Evolutionary conservation across 331 rosid genomes (phyloP), one percentile per base, ranked within the genome.

Genomic region (Quercus lobata): DNA sequence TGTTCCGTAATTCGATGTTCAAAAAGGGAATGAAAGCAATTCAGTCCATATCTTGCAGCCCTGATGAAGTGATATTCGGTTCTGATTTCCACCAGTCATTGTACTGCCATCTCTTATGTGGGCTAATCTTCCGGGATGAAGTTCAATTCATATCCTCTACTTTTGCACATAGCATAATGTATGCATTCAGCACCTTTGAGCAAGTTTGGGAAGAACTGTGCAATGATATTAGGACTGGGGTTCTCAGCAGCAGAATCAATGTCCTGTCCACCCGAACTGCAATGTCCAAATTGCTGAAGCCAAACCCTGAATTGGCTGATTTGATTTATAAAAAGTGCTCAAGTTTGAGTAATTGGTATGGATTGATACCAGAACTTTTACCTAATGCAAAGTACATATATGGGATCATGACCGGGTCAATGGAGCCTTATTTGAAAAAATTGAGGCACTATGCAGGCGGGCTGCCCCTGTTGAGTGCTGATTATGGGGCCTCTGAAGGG

Each of bases 401-500:
- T 62, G 99, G 93, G 53, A 89, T 95, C 78, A 90, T 95, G 99
- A 95, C 99, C 0, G 98, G 99, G 18, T 88, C 99, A 25, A 95
- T 95, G 98, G 97, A 89, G 86, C 94, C 93, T 53, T 95, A 95
- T 74, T 57, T 89, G 86, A 87, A 83, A 37, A 93, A 90, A 61
- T 49, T 95, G 80, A 93, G 97, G 90, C 97, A 95, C 75, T 93
- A 95, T 76, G 96, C 93, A 0, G 91, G 90, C 3, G 90, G 88
- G 24, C 54, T 93, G 75, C 98, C 97, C 22, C 78, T 95, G 78
- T 19, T 93, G 85, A 93, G 91, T 83, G 86, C 96, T 66, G 99
- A 95, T 35, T 95, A 95, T 86, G 99, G 99, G 15, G 41, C 99
- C 60, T 95, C 99, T 69, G 99, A 95, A 84, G 99, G 99, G 29